Percentiles rank a stretch among this genome's conserved stretches.
Evolutionary conservation across 176 grass and related monocot species (phyloP).

Genomic region (Zoysia japonica): DNA sequence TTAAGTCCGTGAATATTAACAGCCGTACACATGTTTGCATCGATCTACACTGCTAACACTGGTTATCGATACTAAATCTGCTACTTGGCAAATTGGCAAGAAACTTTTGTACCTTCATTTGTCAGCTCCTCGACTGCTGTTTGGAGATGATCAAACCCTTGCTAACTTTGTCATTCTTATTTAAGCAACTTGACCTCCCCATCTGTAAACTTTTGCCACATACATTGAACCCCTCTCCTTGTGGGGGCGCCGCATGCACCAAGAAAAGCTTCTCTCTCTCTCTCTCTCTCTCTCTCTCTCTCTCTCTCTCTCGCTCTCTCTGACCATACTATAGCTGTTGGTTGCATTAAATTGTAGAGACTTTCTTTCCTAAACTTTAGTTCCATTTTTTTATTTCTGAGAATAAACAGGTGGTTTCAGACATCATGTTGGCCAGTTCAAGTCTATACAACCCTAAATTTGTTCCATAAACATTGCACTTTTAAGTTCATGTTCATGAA

Average conservation of each 20-base stretch:
- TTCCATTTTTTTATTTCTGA: not conserved
- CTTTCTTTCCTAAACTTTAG: not conserved
- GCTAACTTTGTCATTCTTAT: conserved; percentile 28
- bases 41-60: not conserved
- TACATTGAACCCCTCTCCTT: conserved; percentile 29
- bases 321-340: not conserved
- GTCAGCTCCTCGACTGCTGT: conserved; percentile 11
- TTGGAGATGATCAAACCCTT: conserved; percentile 37
- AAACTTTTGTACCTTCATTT: conserved; percentile 1
- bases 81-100: conserved; percentile 40
- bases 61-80: conserved; percentile 12
- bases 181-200: conserved; percentile 25
- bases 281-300: not conserved
- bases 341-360: not conserved
- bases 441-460: not conserved
- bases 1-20: not conserved
- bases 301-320: not conserved
- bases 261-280: conserved; percentile 18
- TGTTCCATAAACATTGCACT: not conserved
- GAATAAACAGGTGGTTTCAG: not conserved
- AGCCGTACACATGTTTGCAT: conserved; percentile 27
- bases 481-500: not conserved
- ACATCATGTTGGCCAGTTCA: not conserved
- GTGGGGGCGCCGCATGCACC: conserved; percentile 44
- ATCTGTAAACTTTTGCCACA: conserved; percentile 24